phyloP scores from a whole-genome alignment of 2,329 filamentous ascomycete genomes.

The Aspergillus tubingensis region DNA sequence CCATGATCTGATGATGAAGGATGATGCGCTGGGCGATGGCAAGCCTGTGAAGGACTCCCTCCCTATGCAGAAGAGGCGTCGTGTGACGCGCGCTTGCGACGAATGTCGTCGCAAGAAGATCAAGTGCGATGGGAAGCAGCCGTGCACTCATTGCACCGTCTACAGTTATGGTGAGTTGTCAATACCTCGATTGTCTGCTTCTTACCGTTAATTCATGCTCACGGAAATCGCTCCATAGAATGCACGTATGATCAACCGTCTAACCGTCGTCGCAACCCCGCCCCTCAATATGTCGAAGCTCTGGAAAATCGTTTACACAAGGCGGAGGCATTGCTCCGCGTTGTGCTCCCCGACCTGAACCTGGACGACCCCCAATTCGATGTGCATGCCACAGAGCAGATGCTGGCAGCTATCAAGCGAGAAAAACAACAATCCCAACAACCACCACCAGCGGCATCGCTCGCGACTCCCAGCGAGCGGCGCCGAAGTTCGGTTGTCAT shows the following conservation, averaged over 20 bases:
- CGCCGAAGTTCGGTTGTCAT: slow-evolving; percentile 13
- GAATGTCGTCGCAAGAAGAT: slow-evolving; percentile 85
- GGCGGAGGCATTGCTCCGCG: slow-evolving; percentile 75
- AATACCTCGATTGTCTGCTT: not conserved
- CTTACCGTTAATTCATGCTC: not conserved
- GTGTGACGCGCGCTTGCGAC: slow-evolving; percentile 79
- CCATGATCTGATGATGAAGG: slow-evolving; percentile 21
- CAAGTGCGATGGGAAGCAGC: slow-evolving; percentile 83
- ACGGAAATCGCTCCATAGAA: slow-evolving; percentile 54
- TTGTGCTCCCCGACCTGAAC: slow-evolving; percentile 80
- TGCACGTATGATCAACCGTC: slow-evolving; percentile 96
- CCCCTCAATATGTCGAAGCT: slow-evolving; percentile 89
- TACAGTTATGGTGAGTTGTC: slow-evolving; percentile 85
- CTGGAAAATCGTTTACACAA: slow-evolving; percentile 80
- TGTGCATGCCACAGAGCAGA: slow-evolving; percentile 69
- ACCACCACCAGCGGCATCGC: slow-evolving; percentile 15
- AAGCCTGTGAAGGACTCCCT: slow-evolving; percentile 35
- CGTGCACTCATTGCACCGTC: slow-evolving; percentile 93
- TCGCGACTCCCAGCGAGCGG: slow-evolving; percentile 21
- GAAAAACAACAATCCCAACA: slow-evolving; percentile 27
- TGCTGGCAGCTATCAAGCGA: slow-evolving; percentile 50
- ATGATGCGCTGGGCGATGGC: slow-evolving; percentile 26
- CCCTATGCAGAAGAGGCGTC: slow-evolving; percentile 72
- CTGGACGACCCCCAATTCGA: slow-evolving; percentile 83
- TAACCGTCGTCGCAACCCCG: slow-evolving; percentile 84